Conservation (phyloP, 2,329 filamentous ascomycete species). For the Hypoxylon rubiginosum region DNA sequence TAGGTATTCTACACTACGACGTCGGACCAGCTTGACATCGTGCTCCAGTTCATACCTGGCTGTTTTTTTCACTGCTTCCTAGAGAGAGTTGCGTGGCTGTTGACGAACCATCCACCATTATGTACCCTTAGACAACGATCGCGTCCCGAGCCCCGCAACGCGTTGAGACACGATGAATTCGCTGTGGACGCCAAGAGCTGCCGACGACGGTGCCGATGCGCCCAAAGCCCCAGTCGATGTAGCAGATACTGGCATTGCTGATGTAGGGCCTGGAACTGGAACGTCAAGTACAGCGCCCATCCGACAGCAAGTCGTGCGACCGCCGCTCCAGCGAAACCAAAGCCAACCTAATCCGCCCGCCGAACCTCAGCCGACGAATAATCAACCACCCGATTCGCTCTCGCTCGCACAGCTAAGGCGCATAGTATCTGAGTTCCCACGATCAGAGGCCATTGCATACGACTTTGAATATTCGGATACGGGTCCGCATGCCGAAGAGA, state of each 20-base stretch:
- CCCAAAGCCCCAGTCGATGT: slow-evolving; percentile 48
- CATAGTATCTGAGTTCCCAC: slow-evolving; percentile 80
- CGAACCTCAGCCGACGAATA: slow-evolving; percentile 47
- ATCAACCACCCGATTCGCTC: slow-evolving; percentile 73
- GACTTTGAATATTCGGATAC: slow-evolving; percentile 86
- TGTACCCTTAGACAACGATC: slow-evolving; percentile 41
- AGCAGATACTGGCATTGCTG: slow-evolving; percentile 52
- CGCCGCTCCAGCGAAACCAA: slow-evolving; percentile 51
- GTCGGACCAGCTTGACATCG: slow-evolving; percentile 1
- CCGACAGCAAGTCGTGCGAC: slow-evolving; percentile 44
- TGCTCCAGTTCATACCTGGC: slow-evolving; percentile 6
- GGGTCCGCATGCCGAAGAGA: slow-evolving; percentile 83
- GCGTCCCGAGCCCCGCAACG: slow-evolving; percentile 41
- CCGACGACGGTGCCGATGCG: slow-evolving; percentile 52
- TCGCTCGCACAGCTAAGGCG: slow-evolving; percentile 80
- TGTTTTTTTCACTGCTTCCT: not conserved
- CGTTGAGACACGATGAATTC: slow-evolving; percentile 59
- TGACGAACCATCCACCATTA: slow-evolving; percentile 36
- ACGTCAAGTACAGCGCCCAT: slow-evolving; percentile 36
- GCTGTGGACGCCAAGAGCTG: slow-evolving; percentile 57
- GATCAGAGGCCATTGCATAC: slow-evolving; percentile 79
- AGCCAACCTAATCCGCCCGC: slow-evolving; percentile 48
- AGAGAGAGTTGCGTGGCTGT: slow-evolving; percentile 11
- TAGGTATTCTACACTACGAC: slow-evolving; percentile 14
- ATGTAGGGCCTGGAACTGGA: slow-evolving; percentile 44